Percentiles rank a stretch among this genome's conserved stretches.
These are phyloP conservation scores for Dillenia suffruticosa DNA, from an alignment of 164 flowering plant genomes.

Conservation along the genomic window DNA sequence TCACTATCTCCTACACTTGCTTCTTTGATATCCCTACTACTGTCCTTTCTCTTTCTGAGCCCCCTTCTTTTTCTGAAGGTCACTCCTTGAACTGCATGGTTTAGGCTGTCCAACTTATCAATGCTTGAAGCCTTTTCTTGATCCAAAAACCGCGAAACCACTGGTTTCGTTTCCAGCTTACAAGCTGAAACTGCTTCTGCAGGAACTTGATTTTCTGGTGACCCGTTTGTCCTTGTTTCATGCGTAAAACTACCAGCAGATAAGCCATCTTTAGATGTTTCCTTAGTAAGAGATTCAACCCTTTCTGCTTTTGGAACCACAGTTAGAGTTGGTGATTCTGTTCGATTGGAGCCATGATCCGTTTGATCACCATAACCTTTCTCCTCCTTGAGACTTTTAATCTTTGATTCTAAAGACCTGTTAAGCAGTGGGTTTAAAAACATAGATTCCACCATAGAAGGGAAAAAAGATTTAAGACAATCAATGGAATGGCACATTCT, in stretches of 20 bases:
- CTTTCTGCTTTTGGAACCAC: slow-evolving; percentile 33
- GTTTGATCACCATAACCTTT: slow-evolving; percentile 18
- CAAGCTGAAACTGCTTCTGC: slow-evolving; percentile 10
- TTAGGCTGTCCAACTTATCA: slow-evolving; percentile 13
- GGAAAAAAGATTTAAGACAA: no score
- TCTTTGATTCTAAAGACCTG: slow-evolving; percentile 73
- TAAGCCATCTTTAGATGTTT: slow-evolving; percentile 19
- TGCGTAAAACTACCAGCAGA: slow-evolving; percentile 50
- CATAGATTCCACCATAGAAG: no score
- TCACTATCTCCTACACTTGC: slow-evolving; percentile 55
- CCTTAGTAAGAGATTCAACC: slow-evolving; percentile 25
- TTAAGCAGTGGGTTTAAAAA: no score
- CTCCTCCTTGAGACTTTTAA: slow-evolving; percentile 48
- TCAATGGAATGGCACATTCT: no score
- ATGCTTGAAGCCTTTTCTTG: slow-evolving; percentile 14
- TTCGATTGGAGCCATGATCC: slow-evolving; percentile 36
- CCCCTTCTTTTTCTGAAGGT: slow-evolving; percentile 60
- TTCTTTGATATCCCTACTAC: slow-evolving; percentile 37
- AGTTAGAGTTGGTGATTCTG: slow-evolving; percentile 40
- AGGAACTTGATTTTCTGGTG: slow-evolving; percentile 29
- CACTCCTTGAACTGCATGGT: slow-evolving; percentile 15
- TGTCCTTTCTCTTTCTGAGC: slow-evolving; percentile 68
- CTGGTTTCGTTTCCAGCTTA: slow-evolving; percentile 24
- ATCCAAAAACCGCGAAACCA: slow-evolving; percentile 15
- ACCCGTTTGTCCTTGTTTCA: slow-evolving; percentile 34